Base-by-base conservation (phyloP, 352 stramenopile species). In the Discostella stelligera region DNA sequence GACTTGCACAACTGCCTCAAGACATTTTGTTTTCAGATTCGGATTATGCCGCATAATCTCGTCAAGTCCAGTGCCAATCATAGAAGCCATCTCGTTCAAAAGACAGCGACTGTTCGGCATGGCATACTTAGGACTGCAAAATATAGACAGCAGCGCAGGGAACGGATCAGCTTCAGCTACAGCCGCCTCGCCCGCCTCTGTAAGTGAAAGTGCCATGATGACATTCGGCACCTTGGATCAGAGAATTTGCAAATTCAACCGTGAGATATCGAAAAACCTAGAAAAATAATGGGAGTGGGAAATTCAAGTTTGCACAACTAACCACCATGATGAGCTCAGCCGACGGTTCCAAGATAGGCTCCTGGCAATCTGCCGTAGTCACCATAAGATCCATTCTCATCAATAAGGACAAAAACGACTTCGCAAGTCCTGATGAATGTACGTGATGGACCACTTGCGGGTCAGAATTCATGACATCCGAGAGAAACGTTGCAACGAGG, bases 381-480 rank as follows among this genome's bases (percentile, higher is more conserved):
- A 70, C 71, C 13, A 76, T 74, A 56, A 94, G 85, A 74, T 83
- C 66, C 84, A 92, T 95, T 0, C 90, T 87, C 41, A 91, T 95
- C n/a, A 98, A 73, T 61, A 97, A 94, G 52, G 94, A 86, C 11
- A 99, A 86, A 69, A 98, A 98, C 0, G 89, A 91, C 41, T 97
- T 92, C 4, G 95, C 96, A 48, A 98, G 88, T 23, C 96, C 96
- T 21, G 89, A 93, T 62, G 92, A 84, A 77, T 98, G 95, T 6
- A 98, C 93, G 80, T 98, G 90, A 82, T 98, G 94, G 48, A 98
- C 94, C 77, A 96, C 95, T 71, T 98, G 79, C 87, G 96, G 85
- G 77, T 98, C 96, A 48, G 96, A 96, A 86, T 98, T 99, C 86
- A 98, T 97, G n/a, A 98, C 90, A 86, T 98, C 96, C 9, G 93